phyloP scores from a whole-genome alignment of 2,329 filamentous ascomycete species.

The Diatrype stigma region DNA sequence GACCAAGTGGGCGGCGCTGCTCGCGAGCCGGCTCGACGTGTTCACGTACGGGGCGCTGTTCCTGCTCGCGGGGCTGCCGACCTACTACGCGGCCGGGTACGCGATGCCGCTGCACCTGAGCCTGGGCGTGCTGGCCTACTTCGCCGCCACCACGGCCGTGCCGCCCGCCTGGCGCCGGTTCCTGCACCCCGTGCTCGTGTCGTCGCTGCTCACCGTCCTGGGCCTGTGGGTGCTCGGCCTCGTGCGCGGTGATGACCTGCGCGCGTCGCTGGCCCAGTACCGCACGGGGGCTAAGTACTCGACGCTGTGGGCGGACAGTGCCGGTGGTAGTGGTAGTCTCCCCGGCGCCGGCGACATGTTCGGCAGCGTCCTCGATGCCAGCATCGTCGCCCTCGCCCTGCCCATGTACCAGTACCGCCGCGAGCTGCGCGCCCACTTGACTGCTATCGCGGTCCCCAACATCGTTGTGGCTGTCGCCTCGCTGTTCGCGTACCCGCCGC shows the following conservation, averaged over 20 bases:
- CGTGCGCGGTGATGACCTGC: conserved; percentile 36
- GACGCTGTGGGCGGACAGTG: conserved; percentile 41
- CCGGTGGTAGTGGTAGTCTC: conserved; percentile 21
- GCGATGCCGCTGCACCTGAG: conserved; percentile 43
- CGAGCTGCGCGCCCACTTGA: conserved; percentile 50
- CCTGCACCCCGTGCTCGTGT: conserved; percentile 55
- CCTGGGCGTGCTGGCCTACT: conserved; percentile 49
- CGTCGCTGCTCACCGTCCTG: conserved; percentile 49
- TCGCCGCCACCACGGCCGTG: conserved; percentile 45
- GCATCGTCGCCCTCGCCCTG: conserved; percentile 54
- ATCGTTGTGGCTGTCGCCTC: conserved; percentile 47
- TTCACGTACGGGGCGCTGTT: conserved; percentile 42
- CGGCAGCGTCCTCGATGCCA: conserved; percentile 50
- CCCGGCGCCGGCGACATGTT: conserved; percentile 56
- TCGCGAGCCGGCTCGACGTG: conserved; percentile 43
- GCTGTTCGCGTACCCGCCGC: conserved; percentile 52
- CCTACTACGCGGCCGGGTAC: conserved; percentile 51
- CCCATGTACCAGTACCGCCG: conserved; percentile 59
- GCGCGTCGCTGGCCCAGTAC: conserved; percentile 41
- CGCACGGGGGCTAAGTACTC: conserved; percentile 50
- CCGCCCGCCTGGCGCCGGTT: conserved; percentile 46
- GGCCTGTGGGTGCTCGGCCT: conserved; percentile 50
- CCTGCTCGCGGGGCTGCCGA: conserved; percentile 47
- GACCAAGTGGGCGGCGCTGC: conserved; percentile 44
- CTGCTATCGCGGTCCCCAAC: conserved; percentile 51